phyloP scores from a whole-genome alignment of 2,329 filamentous ascomycete species.

The Penicillium occitanis region DNA sequence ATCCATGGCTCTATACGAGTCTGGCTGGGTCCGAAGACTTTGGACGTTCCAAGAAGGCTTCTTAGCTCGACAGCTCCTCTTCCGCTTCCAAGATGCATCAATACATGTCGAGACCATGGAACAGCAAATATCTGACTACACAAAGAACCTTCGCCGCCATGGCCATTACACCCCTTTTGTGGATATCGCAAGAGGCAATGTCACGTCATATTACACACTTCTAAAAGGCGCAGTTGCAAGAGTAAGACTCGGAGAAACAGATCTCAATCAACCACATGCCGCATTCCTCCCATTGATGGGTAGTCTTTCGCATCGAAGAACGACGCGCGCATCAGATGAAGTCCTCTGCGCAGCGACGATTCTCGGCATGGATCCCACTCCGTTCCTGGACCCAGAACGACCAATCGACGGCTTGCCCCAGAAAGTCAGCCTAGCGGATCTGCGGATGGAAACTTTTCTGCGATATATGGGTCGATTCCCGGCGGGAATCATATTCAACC shows the following conservation, averaged over 20 bases:
- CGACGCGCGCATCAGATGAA: conserved; percentile 18
- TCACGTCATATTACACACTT: neutral
- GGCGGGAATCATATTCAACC: conserved; percentile 20
- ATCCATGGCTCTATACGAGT: conserved; percentile 19
- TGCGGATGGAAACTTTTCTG: conserved; percentile 19
- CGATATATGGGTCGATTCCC: conserved; percentile 10
- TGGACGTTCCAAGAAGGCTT: conserved; percentile 25
- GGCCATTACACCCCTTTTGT: neutral
- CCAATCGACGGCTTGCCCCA: neutral
- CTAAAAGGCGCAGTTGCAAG: neutral
- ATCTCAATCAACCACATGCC: neutral
- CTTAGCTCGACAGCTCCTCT: conserved; percentile 12
- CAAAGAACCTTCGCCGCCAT: neutral
- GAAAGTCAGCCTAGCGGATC: neutral
- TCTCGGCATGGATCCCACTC: conserved; percentile 2
- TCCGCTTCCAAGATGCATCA: conserved; percentile 18
- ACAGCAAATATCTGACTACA: neutral
- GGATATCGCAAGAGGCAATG: neutral
- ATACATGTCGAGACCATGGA: neutral
- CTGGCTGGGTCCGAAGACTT: conserved; percentile 21
- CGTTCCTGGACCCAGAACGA: neutral
- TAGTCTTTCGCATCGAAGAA: conserved; percentile 17
- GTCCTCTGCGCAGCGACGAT: conserved; percentile 21
- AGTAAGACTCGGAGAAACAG: neutral
- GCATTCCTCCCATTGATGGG: conserved; percentile 19